Evolutionary conservation across 768 basidiomycete species (phyloP), one percentile per base, ranked within the genome.

Genomic region (Mycena leptocephala): DNA sequence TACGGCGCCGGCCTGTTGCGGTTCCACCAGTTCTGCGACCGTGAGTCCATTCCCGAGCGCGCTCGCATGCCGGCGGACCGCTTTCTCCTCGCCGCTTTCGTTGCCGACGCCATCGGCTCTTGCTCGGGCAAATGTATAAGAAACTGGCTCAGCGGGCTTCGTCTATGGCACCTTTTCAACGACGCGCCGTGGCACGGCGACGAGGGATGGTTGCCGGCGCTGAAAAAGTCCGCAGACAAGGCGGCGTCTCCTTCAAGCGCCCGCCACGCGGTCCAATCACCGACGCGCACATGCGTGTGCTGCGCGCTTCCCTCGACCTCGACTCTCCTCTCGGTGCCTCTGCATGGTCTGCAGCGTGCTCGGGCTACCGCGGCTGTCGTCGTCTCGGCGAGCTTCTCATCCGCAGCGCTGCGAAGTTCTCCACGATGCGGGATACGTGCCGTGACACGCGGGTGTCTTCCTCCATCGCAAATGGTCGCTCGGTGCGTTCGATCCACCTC

Each of bases 1-100:
- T 84, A 84, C 46, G 81, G 80, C 18, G 41, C 82, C 0, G 84
- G 84, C 22, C 77, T 84, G 0, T 72, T 79, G 1, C 67, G 73
- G 2, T 84, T 72, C 74, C 80, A 81, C 63, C 43, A 72, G 62
- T 72, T 63, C 46, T 77, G 72, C 39, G 72, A 74, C 28, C 22
- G 32, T 3, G 2, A 35, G 1, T 13, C n/a, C 22, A 48, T 78
- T 33, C 4, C 32, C 5, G 68, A 69, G 37, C 26, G 1, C 30
- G 1, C 22, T 5, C 62, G 70, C 5, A 58, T 75, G n/a, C 78
- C 75, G 5, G 70, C 78, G 20, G 41, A 35, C n/a, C 30, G 32
- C 5, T 30, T 39, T 2, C 67, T 78, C 18, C 53, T 78, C 20
- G 24, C 72, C 14, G 71, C 66, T 11, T 77, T 77, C 41, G 62